phyloP scores from a whole-genome alignment of 495 filamentous ascomycete genomes.

The Rhypophila decipiens region DNA sequence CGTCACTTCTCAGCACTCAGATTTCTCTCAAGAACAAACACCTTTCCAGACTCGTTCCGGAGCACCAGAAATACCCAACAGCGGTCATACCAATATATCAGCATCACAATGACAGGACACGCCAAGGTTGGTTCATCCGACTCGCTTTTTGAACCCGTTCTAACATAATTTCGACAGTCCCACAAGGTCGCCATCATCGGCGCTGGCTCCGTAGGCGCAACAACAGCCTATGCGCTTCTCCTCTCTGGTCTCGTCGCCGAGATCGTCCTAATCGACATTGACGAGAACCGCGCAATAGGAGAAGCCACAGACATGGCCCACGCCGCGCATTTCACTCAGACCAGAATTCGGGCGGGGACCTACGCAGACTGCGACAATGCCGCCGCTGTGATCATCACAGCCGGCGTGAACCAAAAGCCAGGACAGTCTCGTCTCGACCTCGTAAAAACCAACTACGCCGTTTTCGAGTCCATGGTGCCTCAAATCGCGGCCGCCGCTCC shows the following conservation, averaged over 20 bases:
- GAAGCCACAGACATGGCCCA: slow-evolving; percentile 34
- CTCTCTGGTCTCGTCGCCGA: slow-evolving; percentile 45
- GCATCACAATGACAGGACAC: no score
- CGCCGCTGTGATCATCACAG: slow-evolving; percentile 48
- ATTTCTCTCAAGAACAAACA: no score
- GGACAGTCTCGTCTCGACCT: slow-evolving; percentile 27
- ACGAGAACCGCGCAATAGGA: slow-evolving; percentile 26
- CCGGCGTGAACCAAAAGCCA: slow-evolving; percentile 28
- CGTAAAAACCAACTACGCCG: slow-evolving; percentile 22
- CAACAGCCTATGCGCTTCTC: slow-evolving; percentile 48
- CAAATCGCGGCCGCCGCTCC: slow-evolving; percentile 18
- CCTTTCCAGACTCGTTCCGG: no score
- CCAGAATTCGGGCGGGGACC: slow-evolving; percentile 23
- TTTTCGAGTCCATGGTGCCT: slow-evolving; percentile 21
- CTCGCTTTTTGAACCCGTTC: no score
- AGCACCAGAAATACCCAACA: no score
- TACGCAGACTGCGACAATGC: slow-evolving; percentile 41
- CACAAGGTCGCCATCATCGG: slow-evolving; percentile 40
- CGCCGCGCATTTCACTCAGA: slow-evolving; percentile 29
- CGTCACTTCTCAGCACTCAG: no score
- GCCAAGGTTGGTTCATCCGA: no score
- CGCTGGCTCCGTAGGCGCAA: slow-evolving; percentile 48
- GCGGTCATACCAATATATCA: no score
- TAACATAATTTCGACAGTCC: no score
- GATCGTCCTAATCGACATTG: slow-evolving; percentile 39